phyloP scores from a whole-genome alignment of 2,329 filamentous ascomycete genomes.

The Fusarium concolor region DNA sequence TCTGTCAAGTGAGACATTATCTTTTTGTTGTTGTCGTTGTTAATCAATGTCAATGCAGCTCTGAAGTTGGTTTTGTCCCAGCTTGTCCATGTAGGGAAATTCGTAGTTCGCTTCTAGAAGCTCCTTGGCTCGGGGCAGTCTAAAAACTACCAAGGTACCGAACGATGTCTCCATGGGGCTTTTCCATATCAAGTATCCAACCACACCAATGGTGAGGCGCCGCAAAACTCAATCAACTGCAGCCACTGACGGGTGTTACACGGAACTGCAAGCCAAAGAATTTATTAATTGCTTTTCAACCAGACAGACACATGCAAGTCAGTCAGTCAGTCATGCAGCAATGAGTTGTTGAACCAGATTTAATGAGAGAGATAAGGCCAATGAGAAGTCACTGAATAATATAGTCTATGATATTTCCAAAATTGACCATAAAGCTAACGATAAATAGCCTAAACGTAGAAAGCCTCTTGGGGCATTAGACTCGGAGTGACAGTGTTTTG shows the following conservation, averaged over 20 bases:
- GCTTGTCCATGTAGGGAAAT: not conserved
- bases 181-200: constrained; percentile 9
- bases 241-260: constrained; percentile 10
- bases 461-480: not conserved
- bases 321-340: not conserved
- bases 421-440: not conserved
- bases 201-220: not conserved
- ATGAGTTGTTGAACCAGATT: constrained; percentile 4
- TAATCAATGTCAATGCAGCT: not conserved
- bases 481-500: no score
- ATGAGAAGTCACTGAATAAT: not conserved
- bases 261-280: constrained; percentile 14
- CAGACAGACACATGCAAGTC: constrained; percentile 11
- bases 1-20: not conserved
- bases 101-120: constrained; percentile 25
- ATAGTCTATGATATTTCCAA: not conserved
- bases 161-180: not conserved
- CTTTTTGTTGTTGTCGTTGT: not conserved
- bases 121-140: not conserved
- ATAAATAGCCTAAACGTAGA: not conserved
- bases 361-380: not conserved
- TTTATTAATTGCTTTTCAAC: constrained; percentile 2
- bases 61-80: not conserved
- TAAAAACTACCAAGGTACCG: not conserved
- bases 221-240: not conserved